Base-by-base conservation (phyloP, 768 basidiomycete genomes). In the Astraeus odoratus region DNA sequence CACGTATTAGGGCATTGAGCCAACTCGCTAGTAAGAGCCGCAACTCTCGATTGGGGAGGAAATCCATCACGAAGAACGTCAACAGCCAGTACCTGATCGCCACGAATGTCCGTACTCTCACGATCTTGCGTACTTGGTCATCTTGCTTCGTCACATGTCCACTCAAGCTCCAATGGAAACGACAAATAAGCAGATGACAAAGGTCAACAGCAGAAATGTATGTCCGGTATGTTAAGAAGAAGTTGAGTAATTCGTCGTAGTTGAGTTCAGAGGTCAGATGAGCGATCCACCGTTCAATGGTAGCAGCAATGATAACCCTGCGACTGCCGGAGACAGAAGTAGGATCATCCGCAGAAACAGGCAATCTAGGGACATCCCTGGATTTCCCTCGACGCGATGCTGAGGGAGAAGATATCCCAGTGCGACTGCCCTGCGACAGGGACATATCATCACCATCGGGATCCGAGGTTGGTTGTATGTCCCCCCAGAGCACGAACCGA, bases 271-370 rank as follows among this genome's bases (percentile, higher is more conserved):
- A 86, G 24, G 93, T 94, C 39, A 95, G 68, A 57, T 95, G 89
- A 1, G 88, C 90, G 44, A 96, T 83, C 88, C 89, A 91, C 0
- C 92, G 82, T 61, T 94, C 92, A 55, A 94, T 89, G 3, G 89
- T 92, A 4, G 91, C 91, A 0, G 89, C 92, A 12, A 94, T 69
- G n/a, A 95, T 69, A 20, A 88, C 70, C 51, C 58, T 65, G 35
- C 29, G 46, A n/a, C 15, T 13, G 23, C 50, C 38, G 4, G 42
- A 10, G 43, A 59, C 64, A 50, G 58, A 63, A 22, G 57, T 67
- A 31, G 67, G 26, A 64, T 56, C 43, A 27, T 55, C 60, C 15
- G 49, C 33, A 1, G 55, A 51, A 29, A 59, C 48, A 26, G 50
- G 60, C 8, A 63, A 33, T 35, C 60, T 43, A 48, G 67, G 50